These are phyloP conservation scores for Athelia sp. DNA, from an alignment of 1,284 basidiomycete genomes.

Conservation along the genomic window DNA sequence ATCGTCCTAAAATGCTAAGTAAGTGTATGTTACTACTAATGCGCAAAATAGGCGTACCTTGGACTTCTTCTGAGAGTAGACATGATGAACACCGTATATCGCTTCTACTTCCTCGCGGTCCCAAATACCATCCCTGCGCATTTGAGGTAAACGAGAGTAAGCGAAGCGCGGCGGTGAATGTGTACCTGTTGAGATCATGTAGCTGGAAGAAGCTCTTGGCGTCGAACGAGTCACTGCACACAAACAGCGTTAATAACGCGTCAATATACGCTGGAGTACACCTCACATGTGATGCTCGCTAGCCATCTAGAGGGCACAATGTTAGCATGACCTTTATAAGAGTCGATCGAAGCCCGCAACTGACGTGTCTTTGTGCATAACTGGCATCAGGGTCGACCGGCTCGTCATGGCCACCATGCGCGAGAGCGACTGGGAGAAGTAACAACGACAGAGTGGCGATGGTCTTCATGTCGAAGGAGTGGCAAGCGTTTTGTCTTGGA, in stretches of 20 bases:
- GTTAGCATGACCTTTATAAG: constrained; percentile 9
- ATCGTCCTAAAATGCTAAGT: constrained; percentile 51
- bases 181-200: constrained; percentile 84
- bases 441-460: not conserved
- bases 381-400: not conserved
- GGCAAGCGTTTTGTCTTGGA: no score
- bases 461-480: constrained; percentile 6
- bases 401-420: not conserved
- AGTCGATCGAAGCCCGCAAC: constrained; percentile 14
- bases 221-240: constrained; percentile 70
- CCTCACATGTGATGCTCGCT: constrained; percentile 80
- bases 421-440: not conserved
- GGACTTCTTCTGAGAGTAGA: constrained; percentile 85
- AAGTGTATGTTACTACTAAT: not conserved
- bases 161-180: not conserved
- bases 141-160: constrained; percentile 5
- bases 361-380: constrained; percentile 63
- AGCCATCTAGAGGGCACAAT: constrained; percentile 56
- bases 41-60: constrained; percentile 37
- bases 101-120: constrained; percentile 83
- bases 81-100: constrained; percentile 93
- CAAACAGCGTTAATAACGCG: constrained; percentile 1
- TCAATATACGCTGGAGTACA: not conserved
- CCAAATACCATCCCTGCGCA: constrained; percentile 63
- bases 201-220: constrained; percentile 79